phyloP scores from a whole-genome alignment of 768 basidiomycete species.

The Auricularia heimuer region DNA sequence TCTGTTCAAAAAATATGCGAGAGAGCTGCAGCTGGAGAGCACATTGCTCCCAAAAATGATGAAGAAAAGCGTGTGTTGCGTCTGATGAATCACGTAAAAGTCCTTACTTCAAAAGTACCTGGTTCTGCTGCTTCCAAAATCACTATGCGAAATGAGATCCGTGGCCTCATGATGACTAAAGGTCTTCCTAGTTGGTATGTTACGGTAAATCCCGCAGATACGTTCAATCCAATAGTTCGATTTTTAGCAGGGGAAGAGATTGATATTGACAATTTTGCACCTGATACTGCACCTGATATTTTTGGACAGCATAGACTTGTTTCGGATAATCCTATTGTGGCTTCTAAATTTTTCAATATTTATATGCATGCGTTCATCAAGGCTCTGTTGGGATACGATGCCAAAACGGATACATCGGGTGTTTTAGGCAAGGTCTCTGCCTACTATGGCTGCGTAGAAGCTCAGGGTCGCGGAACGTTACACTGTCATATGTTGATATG shows the following conservation, averaged over 20 bases:
- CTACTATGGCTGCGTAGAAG: slow-evolving; percentile 14
- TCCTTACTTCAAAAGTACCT: slow-evolving; percentile 9
- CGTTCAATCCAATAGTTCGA: slow-evolving; percentile 9
- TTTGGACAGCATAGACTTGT: slow-evolving; percentile 3
- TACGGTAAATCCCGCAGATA: slow-evolving; percentile 14
- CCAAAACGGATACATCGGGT: not conserved
- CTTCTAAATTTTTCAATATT: slow-evolving; percentile 8
- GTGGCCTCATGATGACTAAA: slow-evolving; percentile 5
- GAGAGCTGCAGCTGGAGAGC: slow-evolving; percentile 5
- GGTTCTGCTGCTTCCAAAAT: slow-evolving; percentile 8
- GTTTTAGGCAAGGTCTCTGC: slow-evolving; percentile 8
- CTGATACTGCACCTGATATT: not conserved
- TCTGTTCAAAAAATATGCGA: slow-evolving; percentile 8
- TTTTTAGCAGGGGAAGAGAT: slow-evolving; percentile 8
- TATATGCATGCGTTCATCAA: slow-evolving; percentile 4
- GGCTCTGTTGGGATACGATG: slow-evolving; percentile 2
- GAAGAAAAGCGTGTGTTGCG: slow-evolving; percentile 9
- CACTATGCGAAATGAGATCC: slow-evolving; percentile 11
- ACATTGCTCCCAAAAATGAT: not conserved
- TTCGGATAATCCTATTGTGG: slow-evolving; percentile 8
- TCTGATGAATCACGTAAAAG: slow-evolving; percentile 11
- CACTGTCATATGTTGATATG: slow-evolving; percentile 16
- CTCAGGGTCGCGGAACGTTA: slow-evolving; percentile 12
- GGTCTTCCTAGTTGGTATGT: slow-evolving; percentile 13
- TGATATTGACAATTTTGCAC: slow-evolving; percentile 6